Percentiles rank a stretch among this genome's conserved stretches.
Evolutionary conservation across 805 yeast genomes (phyloP).

Genomic region (Starmerella geochares): DNA sequence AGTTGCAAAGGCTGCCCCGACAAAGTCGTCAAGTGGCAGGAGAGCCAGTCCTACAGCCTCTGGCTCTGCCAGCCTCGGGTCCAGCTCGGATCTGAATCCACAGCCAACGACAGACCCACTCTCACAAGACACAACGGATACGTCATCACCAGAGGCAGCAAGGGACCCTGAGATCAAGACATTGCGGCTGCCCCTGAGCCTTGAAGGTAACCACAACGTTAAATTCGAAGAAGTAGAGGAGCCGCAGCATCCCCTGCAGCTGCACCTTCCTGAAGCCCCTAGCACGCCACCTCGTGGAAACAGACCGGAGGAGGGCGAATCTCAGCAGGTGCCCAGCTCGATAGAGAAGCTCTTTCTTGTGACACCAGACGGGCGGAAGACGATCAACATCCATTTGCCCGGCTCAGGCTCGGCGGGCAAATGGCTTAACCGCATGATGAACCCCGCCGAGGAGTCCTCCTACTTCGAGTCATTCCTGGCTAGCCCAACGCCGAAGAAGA

Average conservation of each 20-base stretch:
- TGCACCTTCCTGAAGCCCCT: constrained; percentile 7
- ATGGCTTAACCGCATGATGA: constrained; percentile 19
- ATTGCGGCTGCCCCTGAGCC: background rate
- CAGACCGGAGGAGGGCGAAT: background rate
- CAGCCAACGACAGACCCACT: background rate
- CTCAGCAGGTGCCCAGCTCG: constrained; percentile 15
- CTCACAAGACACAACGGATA: background rate
- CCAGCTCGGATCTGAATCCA: background rate
- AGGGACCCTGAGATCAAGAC: background rate
- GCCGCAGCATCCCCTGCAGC: constrained; percentile 4
- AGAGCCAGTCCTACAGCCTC: background rate
- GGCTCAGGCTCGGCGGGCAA: constrained; percentile 21
- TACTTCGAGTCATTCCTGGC: constrained; percentile 19
- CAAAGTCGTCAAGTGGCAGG: background rate
- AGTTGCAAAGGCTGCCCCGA: background rate
- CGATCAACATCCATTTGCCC: constrained; percentile 8
- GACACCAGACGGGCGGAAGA: constrained; percentile 17
- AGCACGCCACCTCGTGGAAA: constrained; percentile 13
- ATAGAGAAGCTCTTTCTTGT: constrained; percentile 20
- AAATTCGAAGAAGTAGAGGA: background rate
- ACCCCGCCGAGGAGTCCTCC: constrained; percentile 9
- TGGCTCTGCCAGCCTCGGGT: background rate
- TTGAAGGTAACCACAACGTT: background rate
- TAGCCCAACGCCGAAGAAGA: constrained; percentile 19
- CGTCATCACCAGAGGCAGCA: background rate